Base-by-base conservation (phyloP, 2,329 filamentous ascomycete genomes). In the Aspergillus clavatus region DNA sequence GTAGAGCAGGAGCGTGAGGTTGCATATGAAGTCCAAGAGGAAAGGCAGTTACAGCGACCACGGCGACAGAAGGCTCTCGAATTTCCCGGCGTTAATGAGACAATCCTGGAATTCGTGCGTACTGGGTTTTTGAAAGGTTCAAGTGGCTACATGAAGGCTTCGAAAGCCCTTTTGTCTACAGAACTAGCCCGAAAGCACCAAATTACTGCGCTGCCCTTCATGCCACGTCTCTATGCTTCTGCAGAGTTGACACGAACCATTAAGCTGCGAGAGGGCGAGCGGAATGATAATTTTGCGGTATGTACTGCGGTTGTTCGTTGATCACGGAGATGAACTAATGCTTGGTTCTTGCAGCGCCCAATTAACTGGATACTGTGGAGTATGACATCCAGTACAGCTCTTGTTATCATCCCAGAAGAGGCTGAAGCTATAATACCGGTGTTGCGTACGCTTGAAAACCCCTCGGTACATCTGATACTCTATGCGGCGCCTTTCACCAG, bases 301-400 rank as follows among this genome's bases (percentile, higher is more conserved):
- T 38, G 46, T 26, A 14, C n/a, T 21, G 14, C 5, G 31, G 7
- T 6, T 16, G 16, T 21, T 26, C 1, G 7, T 18, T 2, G 5
- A 5, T 5, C 14, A 4, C 11, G 3, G 16, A 10, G 1, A 14
- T 21, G 18, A 28, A 24, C 28, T 44, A 33, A 46, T 22, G 16
- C 22, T 21, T 33, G 4, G 3, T 26, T n/a, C 2, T 4, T 37
- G 16, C 16, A 56, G 47, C 53, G 50, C 3, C 38, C 48, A 0
- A 77, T 83, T 0, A 76, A 81, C 21, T 87, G 81, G 81, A 56
- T 87, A 2, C 60, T 86, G 0, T 84, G 76, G 74, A 78, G 74
- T 46, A 52, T 53, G 0, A n/a, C 52, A 0, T 65, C 66, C 0
- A 55, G 77, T 6, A 74, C 69, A 0, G 82, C 75, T 0, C 50